Conservation (phyloP, 2,329 filamentous ascomycete genomes). For the Setomelanomma holmii region DNA sequence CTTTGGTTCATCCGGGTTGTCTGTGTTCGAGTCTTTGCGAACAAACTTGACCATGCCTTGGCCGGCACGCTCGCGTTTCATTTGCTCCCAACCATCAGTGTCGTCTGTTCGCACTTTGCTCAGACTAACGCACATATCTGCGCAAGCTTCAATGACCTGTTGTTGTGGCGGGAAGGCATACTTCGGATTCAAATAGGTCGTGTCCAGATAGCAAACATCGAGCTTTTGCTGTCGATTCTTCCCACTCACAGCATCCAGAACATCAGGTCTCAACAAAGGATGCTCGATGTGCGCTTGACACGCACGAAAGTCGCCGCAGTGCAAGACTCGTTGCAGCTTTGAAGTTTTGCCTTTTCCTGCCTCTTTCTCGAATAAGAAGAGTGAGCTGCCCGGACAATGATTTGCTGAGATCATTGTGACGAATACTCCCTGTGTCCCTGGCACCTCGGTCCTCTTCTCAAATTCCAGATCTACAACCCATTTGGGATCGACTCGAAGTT, state of each 20-base stretch:
- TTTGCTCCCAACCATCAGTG: conserved; percentile 62
- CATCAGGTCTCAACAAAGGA: conserved; percentile 78
- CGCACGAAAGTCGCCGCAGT: conserved; percentile 95
- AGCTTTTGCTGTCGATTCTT: conserved; percentile 82
- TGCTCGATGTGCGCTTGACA: conserved; percentile 85
- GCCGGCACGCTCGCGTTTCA: conserved; percentile 62
- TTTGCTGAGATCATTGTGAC: conserved; percentile 98
- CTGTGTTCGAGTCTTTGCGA: conserved; percentile 51
- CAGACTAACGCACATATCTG: conserved; percentile 82
- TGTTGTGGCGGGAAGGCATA: conserved; percentile 92
- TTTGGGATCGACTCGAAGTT: conserved; percentile 83
- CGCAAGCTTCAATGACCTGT: conserved; percentile 86
- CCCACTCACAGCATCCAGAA: conserved; percentile 72
- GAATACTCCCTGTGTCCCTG: conserved; percentile 78
- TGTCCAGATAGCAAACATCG: conserved; percentile 95
- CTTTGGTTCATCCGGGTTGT: conserved; percentile 36
- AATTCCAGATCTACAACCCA: conserved; percentile 88
- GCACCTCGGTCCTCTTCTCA: conserved; percentile 78
- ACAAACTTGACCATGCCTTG: conserved; percentile 70
- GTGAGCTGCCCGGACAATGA: conserved; percentile 91
- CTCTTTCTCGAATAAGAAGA: conserved; percentile 89
- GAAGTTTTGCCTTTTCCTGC: conserved; percentile 66
- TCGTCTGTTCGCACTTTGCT: conserved; percentile 69
- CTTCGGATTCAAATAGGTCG: conserved; percentile 93
- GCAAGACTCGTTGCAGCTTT: conserved; percentile 79